Percentiles rank a stretch among this genome's conserved stretches.
Conservation (phyloP, 139 green algal genomes). For the Eudorina sp. region DNA sequence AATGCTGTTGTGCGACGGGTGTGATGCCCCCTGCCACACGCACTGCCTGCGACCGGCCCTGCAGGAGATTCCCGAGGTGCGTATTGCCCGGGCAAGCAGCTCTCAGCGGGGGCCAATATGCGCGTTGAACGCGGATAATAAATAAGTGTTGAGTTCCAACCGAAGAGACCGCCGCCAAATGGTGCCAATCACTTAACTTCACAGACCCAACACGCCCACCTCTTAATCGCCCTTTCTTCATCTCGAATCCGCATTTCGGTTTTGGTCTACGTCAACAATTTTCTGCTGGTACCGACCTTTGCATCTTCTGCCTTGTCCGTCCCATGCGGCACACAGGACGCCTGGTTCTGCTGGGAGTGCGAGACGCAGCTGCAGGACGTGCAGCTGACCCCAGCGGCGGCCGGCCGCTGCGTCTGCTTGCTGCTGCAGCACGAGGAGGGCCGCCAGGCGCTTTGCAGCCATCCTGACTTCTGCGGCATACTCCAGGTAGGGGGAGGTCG, state of each 20-base stretch:
- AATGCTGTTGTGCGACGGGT: constrained; percentile 75
- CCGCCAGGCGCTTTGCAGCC: constrained; percentile 44
- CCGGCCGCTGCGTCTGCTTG: constrained; percentile 36
- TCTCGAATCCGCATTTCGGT: too few relatives aligned
- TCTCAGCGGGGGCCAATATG: too few relatives aligned
- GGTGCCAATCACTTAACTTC: too few relatives aligned
- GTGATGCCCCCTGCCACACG: constrained; percentile 67
- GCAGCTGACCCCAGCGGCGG: background rate
- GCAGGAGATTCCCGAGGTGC: constrained; percentile 41
- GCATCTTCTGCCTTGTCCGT: too few relatives aligned
- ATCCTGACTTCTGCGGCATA: constrained; percentile 31
- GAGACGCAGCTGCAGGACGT: constrained; percentile 50
- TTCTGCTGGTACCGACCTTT: too few relatives aligned
- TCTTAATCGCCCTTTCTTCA: too few relatives aligned
- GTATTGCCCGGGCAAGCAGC: background rate
- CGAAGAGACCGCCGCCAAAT: too few relatives aligned
- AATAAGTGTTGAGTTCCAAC: too few relatives aligned
- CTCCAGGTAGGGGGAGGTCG: constrained; percentile 43
- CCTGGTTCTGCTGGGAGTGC: constrained; percentile 60
- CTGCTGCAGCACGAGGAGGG: constrained; percentile 55
- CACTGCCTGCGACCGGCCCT: constrained; percentile 57
- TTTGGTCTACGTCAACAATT: too few relatives aligned
- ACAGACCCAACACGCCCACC: too few relatives aligned
- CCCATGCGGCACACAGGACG: background rate
- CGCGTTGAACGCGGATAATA: too few relatives aligned